phyloP scores from a whole-genome alignment of 1,284 basidiomycete species.

The Cutaneotrichosporon sp. region DNA sequence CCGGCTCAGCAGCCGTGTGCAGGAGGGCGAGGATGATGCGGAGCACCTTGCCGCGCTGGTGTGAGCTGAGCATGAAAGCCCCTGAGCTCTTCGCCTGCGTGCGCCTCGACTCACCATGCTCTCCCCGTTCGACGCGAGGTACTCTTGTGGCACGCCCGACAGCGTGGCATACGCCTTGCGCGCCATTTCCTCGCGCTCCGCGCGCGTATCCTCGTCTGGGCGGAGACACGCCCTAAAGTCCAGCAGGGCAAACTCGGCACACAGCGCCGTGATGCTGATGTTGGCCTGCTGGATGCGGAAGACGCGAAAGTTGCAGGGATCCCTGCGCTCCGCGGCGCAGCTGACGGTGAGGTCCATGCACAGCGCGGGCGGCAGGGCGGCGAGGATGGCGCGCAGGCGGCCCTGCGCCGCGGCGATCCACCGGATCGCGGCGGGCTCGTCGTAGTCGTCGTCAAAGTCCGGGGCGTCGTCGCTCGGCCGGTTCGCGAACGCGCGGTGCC shows the following conservation, averaged over 20 bases:
- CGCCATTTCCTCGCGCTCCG: conserved; percentile 32
- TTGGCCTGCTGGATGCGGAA: conserved; percentile 38
- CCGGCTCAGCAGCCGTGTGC: conserved; percentile 28
- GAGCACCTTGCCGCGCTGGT: conserved; percentile 38
- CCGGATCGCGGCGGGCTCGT: not conserved
- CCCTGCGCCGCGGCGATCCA: conserved; percentile 14
- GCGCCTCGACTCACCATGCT: conserved; percentile 40
- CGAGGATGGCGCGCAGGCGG: conserved; percentile 11
- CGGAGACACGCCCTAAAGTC: conserved; percentile 30
- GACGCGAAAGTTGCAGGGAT: conserved; percentile 9
- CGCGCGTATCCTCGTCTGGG: conserved; percentile 29
- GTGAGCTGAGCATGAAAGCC: not conserved
- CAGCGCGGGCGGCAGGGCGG: conserved; percentile 10
- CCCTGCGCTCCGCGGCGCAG: conserved; percentile 15
- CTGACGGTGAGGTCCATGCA: conserved; percentile 3
- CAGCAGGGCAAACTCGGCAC: conserved; percentile 23
- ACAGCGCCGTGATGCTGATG: conserved; percentile 33
- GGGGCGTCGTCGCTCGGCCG: not conserved
- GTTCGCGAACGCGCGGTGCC: conserved; percentile 31
- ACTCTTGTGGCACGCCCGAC: conserved; percentile 34
- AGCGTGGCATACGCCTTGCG: conserved; percentile 30
- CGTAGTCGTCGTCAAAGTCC: not conserved
- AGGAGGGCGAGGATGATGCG: conserved; percentile 36
- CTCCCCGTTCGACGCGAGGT: conserved; percentile 39
- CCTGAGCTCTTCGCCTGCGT: no score